Percentiles rank a stretch among this genome's conserved stretches.
These are phyloP conservation scores for Calocera viscosa DNA, from an alignment of 768 basidiomycete genomes.

Conservation along the genomic window DNA sequence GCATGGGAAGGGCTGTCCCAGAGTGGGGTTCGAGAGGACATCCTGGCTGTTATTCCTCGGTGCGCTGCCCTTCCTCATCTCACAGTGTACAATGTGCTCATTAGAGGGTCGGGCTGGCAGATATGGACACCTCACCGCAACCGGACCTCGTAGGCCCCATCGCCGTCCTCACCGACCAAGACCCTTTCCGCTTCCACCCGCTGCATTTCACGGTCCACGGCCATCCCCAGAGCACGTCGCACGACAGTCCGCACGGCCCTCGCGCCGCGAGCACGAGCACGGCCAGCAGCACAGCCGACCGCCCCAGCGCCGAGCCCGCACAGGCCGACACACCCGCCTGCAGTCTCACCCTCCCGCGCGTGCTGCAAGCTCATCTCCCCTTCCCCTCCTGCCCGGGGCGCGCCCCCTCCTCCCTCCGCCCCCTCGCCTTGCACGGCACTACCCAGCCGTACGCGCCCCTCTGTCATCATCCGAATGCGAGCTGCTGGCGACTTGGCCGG, in stretches of 20 bases:
- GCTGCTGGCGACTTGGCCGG: not conserved
- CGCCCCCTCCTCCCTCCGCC: not conserved
- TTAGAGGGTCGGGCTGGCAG: not conserved
- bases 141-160: not conserved
- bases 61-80: not conserved
- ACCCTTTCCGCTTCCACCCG: not conserved
- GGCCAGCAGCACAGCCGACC: not conserved
- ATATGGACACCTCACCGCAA: not conserved
- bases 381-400: not conserved
- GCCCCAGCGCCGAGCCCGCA: not conserved
- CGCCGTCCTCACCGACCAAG: not conserved
- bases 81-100: not conserved
- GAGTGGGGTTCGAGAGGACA: not conserved
- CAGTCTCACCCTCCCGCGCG: not conserved
- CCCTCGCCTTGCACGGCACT: not conserved
- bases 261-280: too few species aligned
- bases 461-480: slow-evolving; percentile 1
- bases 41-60: not conserved
- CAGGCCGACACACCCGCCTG: not conserved
- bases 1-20: not conserved
- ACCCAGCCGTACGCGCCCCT: not conserved
- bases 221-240: not conserved
- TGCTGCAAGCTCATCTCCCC: not conserved
- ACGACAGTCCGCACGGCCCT: not conserved
- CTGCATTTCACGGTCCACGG: not conserved